A percentile compares a stretch with the other conserved stretches of the same genome.
These are phyloP conservation scores for Epichloe gansuensis DNA, from an alignment of 2,329 filamentous ascomycete genomes.

Conservation along the genomic window DNA sequence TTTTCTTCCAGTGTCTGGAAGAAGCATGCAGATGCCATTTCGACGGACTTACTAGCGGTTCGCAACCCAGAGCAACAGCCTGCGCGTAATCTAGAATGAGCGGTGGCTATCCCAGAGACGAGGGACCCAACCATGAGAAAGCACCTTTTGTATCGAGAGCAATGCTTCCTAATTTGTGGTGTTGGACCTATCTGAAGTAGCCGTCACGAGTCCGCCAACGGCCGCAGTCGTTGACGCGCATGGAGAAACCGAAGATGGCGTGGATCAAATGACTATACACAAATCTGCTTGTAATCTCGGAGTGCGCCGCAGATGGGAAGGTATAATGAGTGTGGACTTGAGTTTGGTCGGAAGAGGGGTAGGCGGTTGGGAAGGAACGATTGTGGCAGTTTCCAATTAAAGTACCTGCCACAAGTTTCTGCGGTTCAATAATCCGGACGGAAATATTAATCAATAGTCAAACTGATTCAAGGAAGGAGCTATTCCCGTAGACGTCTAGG, in stretches of 20 bases:
- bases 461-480: not conserved
- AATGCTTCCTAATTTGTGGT: not conserved
- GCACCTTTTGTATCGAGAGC: not conserved
- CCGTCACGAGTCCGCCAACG: not conserved
- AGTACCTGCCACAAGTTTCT: too few relatives aligned
- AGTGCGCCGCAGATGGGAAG: not conserved
- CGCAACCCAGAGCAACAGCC: not conserved
- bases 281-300: not conserved
- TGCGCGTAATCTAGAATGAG: not conserved
- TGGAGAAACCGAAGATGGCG: not conserved
- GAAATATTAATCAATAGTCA: too few relatives aligned
- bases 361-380: not conserved
- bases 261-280: too few relatives aligned
- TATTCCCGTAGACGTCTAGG: too few relatives aligned
- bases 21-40: slow-evolving; percentile 12
- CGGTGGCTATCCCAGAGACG: not conserved
- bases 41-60: slow-evolving; percentile 14
- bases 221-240: not conserved
- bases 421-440: too few relatives aligned
- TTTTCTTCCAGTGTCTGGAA: slow-evolving; percentile 15
- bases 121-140: not conserved
- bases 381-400: not conserved
- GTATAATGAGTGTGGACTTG: not conserved
- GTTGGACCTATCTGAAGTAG: not conserved
- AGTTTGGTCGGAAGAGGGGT: not conserved